These are phyloP conservation scores for Saturnispora diversa DNA, from an alignment of 805 yeast genomes.

Conservation along the genomic window DNA sequence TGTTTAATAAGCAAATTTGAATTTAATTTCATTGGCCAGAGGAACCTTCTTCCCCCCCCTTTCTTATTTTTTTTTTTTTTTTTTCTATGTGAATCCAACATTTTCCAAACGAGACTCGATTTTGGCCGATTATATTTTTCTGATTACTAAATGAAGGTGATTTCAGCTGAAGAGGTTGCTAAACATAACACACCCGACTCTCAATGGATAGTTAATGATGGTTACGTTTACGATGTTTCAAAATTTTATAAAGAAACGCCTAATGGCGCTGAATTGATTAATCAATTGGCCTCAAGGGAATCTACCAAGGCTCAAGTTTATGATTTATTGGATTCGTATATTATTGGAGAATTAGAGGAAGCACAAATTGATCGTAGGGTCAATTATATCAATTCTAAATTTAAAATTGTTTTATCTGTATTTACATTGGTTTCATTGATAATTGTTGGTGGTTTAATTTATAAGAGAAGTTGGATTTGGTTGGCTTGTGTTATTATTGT, in stretches of 20 bases:
- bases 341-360: conserved; percentile 5
- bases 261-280: conserved; percentile 56
- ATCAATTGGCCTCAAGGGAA: background rate
- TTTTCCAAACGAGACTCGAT: too few relatives aligned
- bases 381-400: background rate
- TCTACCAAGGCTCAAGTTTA: background rate
- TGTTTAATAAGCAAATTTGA: too few relatives aligned
- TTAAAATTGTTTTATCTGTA: background rate
- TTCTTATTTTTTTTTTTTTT: too few relatives aligned
- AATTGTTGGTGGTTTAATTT: background rate
- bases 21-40: too few relatives aligned
- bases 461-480: conserved; percentile 1
- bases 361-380: background rate
- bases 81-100: background rate
- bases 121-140: too few relatives aligned
- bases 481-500: background rate
- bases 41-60: too few relatives aligned
- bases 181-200: conserved; percentile 65
- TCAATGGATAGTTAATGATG: conserved; percentile 78
- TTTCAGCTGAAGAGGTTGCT: conserved; percentile 55
- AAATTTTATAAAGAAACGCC: conserved; percentile 76
- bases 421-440: background rate
- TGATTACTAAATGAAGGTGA: conserved; percentile 5
- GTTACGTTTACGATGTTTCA: conserved; percentile 70
- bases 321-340: conserved; percentile 1